A percentile compares a stretch with the other conserved stretches of the same genome.
Evolutionary conservation across 1,284 basidiomycete genomes (phyloP).

Genomic region (Spongispora temasekensis): DNA sequence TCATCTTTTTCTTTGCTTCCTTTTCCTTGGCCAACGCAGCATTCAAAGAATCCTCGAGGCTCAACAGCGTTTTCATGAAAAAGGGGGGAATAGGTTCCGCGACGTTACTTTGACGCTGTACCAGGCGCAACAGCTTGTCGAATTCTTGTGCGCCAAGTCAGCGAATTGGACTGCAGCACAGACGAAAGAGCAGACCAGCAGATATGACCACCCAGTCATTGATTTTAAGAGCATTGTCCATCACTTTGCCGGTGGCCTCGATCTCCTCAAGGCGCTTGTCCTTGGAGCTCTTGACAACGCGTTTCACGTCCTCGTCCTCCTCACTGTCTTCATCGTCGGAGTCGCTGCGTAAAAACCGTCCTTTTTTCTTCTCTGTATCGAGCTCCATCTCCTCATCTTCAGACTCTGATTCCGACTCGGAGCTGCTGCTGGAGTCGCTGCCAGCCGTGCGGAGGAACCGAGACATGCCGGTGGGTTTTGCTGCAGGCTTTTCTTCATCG

Average conservation of each 20-base stretch:
- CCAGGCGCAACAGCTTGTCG: constrained; percentile 91
- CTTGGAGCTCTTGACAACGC: constrained; percentile 81
- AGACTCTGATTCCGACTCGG: constrained; percentile 49
- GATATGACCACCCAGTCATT: constrained; percentile 96
- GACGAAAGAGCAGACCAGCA: constrained; percentile 55
- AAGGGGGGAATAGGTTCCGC: constrained; percentile 87
- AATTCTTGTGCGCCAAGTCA: constrained; percentile 66
- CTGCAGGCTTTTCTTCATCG: constrained; percentile 62
- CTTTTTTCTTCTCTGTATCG: constrained; percentile 47
- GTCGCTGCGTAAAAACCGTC: constrained; percentile 51
- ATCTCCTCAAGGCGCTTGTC: constrained; percentile 89
- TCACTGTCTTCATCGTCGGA: constrained; percentile 67
- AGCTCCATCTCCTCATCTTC: constrained; percentile 48
- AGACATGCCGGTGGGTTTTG: constrained; percentile 67
- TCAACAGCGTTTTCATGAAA: constrained; percentile 79
- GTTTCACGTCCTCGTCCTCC: constrained; percentile 71
- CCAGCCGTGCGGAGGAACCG: constrained; percentile 67
- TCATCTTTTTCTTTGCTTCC: constrained; percentile 95
- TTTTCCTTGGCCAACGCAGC: constrained; percentile 83
- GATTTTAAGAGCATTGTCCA: constrained; percentile 95
- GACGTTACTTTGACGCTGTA: constrained; percentile 85
- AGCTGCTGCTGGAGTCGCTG: constrained; percentile 43
- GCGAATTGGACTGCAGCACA: background rate
- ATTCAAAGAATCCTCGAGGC: constrained; percentile 79
- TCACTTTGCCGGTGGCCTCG: constrained; percentile 84